Percentiles rank a stretch among this genome's conserved stretches.
phyloP scores from a whole-genome alignment of 192 early-diverging fungal species.

The Backusella westeae region DNA sequence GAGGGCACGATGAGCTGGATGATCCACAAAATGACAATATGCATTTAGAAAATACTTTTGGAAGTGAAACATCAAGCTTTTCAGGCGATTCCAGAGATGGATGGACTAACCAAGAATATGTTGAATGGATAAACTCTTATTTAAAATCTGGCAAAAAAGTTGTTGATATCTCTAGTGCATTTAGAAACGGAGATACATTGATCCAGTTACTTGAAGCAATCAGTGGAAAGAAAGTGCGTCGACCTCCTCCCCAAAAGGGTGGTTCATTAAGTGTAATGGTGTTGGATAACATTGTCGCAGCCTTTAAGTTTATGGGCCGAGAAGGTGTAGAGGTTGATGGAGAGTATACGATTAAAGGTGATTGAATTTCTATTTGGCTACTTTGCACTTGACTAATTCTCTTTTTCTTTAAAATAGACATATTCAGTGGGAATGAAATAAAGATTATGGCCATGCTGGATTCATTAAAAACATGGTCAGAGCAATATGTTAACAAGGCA shows the following conservation, averaged over 20 bases:
- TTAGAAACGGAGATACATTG: conserved; percentile 48
- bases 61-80: neutral
- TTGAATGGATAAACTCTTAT: conserved; percentile 49
- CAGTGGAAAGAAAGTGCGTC: conserved; percentile 45
- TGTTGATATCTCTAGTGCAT: conserved; percentile 42
- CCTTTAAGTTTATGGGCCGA: conserved; percentile 57
- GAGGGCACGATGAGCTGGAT: conserved; percentile 26
- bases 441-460: conserved; percentile 33
- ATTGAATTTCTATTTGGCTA: neutral
- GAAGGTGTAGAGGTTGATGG: conserved; percentile 53
- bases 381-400: neutral
- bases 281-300: conserved; percentile 51
- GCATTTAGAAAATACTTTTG: neutral
- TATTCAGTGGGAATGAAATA: conserved; percentile 34
- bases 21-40: conserved; percentile 26
- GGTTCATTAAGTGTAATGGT: conserved; percentile 45
- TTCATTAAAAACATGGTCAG: conserved; percentile 31
- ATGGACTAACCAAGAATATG: conserved; percentile 41
- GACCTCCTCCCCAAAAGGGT: conserved; percentile 45
- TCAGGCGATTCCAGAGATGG: neutral
- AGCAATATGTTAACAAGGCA: neutral
- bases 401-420: conserved; percentile 8
- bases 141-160: conserved; percentile 36
- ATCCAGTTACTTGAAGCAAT: conserved; percentile 46
- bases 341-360: conserved; percentile 51